Conservation (phyloP, 2,329 filamentous ascomycete species). For the Phialocephala subalpina region DNA sequence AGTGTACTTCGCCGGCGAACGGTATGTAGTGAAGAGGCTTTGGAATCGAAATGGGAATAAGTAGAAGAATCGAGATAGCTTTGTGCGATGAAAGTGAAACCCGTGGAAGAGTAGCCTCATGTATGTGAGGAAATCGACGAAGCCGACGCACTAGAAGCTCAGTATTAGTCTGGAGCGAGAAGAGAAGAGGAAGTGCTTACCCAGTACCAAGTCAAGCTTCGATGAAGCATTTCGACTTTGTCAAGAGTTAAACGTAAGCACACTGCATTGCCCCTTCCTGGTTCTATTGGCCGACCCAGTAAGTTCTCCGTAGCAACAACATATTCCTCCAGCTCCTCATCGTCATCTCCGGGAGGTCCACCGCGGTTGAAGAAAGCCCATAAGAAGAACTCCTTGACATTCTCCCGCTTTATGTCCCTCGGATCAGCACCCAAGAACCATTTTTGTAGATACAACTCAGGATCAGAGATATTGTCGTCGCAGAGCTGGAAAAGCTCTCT, state of each 20-base stretch:
- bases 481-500: constrained; percentile 59
- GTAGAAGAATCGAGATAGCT: constrained; percentile 50
- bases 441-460: constrained; percentile 58
- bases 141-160: constrained; percentile 40
- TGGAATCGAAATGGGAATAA: constrained; percentile 64
- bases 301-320: constrained; percentile 58
- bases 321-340: constrained; percentile 64
- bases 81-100: constrained; percentile 57
- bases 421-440: constrained; percentile 65
- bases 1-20: constrained; percentile 55
- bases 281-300: constrained; percentile 56
- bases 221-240: constrained; percentile 62
- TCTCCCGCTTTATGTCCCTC: constrained; percentile 63
- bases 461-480: constrained; percentile 58
- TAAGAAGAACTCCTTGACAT: constrained; percentile 66
- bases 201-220: constrained; percentile 64
- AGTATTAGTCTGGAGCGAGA: background rate
- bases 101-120: constrained; percentile 50
- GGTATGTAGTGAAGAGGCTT: constrained; percentile 52
- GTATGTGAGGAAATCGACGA: constrained; percentile 46
- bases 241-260: constrained; percentile 65
- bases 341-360: constrained; percentile 51
- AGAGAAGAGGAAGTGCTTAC: constrained; percentile 46
- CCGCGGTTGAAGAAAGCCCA: constrained; percentile 65
- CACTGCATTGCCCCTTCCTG: constrained; percentile 60